Base-by-base conservation (phyloP, 495 filamentous ascomycete genomes). In the Hypoxylon fuscum region DNA sequence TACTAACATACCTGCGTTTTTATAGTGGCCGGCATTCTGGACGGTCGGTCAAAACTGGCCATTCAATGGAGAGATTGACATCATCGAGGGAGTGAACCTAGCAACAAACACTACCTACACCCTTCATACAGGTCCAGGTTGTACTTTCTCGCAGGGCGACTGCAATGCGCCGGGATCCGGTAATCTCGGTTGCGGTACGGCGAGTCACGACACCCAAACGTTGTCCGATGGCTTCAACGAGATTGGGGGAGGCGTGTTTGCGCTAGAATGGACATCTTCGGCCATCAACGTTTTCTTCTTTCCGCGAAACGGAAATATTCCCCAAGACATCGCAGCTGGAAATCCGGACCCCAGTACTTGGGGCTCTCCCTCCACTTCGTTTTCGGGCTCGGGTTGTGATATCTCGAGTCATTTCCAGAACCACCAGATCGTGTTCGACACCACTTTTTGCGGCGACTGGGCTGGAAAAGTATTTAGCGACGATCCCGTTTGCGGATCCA, bases 361-460 rank as follows among this genome's bases (percentile, higher is more conserved):
- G 76, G 91, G 90, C 3, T 76, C 72, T 0, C 92, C 94, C 0
- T 79, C 81, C 35, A 90, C 87, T 3, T 74, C 66, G 55, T 96
- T 90, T 69, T 86, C 84, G 11, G 73, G 76, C 29, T 22, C 32
- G 4, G 67, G 66, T 42, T 96, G 93, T 73, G 72, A 89, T 59
- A 85, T 96, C 53, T 72, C 82, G 49, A 67, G 71, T 2, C 78
- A 85, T 46, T 96, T 97, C 79, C 79, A 77, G 58, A 69, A 88
- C 40, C 87, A 95, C 73, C 81, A 84, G 10, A 88, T 96, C 46
- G 80, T 96, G 52, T 87, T 96, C 69, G 85, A 98, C 74, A 90
- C 86, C 0, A 89, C 87, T 1, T 92, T 97, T 76, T 97, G 94
- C 73, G 94, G 94, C 32, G 87, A 91, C 59, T 97, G 91, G 90